These are phyloP conservation scores for Fusarium sp. DNA, from an alignment of 2,329 filamentous ascomycete genomes.

Conservation along the genomic window DNA sequence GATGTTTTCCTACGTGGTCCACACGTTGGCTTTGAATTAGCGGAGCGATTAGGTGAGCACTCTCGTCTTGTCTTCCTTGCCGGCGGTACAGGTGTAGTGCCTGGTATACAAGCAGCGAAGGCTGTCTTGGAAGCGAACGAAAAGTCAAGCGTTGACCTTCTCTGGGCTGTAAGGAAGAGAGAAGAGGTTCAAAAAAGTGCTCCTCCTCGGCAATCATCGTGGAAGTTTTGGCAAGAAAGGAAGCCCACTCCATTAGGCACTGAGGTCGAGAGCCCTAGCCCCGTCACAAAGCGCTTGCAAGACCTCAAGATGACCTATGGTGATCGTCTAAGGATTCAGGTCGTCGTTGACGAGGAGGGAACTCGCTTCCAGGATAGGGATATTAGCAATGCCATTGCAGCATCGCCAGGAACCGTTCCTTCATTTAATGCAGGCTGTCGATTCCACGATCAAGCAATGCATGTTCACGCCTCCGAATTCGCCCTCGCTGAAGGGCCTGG, in stretches of 20 bases:
- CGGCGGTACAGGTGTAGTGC: constrained; percentile 91
- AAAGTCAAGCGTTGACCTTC: constrained; percentile 66
- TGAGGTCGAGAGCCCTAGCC: constrained; percentile 47
- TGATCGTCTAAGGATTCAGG: constrained; percentile 70
- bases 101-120: constrained; percentile 82
- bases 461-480: constrained; percentile 46
- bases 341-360: constrained; percentile 85
- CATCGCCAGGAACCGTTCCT: background rate
- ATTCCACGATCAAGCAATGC: constrained; percentile 46
- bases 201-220: constrained; percentile 30
- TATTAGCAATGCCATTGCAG: constrained; percentile 52
- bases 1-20: constrained; percentile 83
- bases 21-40: constrained; percentile 71
- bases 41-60: constrained; percentile 43
- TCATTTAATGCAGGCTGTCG: constrained; percentile 39
- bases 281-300: constrained; percentile 71
- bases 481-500: constrained; percentile 38
- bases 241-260: constrained; percentile 31
- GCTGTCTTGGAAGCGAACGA: constrained; percentile 60
- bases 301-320: constrained; percentile 68
- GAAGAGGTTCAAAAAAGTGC: constrained; percentile 56
- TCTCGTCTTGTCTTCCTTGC: constrained; percentile 81
- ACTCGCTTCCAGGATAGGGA: constrained; percentile 67
- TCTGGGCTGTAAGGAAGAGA: constrained; percentile 81
- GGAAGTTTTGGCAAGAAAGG: constrained; percentile 38